These are phyloP conservation scores for Paracoccidioides brasiliensis DNA, from an alignment of 2,329 filamentous ascomycete genomes.

Conservation along the genomic window DNA sequence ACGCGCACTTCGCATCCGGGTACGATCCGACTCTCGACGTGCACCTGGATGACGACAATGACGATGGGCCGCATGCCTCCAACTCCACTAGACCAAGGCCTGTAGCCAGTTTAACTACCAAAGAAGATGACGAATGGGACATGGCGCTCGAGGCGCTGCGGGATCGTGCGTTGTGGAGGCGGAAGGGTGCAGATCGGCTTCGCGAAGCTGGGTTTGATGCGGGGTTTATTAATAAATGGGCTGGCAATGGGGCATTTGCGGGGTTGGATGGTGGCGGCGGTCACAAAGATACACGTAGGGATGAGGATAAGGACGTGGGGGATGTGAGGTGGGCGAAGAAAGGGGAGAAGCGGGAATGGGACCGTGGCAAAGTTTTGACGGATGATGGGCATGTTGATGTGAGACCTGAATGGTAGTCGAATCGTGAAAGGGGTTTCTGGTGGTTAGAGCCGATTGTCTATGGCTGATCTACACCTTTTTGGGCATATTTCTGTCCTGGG, in stretches of 20 bases:
- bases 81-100: slow-evolving; percentile 28
- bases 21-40: slow-evolving; percentile 43
- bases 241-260: slow-evolving; percentile 46
- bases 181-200: slow-evolving; percentile 62
- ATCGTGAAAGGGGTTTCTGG: neutral
- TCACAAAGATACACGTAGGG: slow-evolving; percentile 5
- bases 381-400: slow-evolving; percentile 41
- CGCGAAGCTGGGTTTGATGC: slow-evolving; percentile 67
- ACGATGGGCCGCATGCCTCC: slow-evolving; percentile 45
- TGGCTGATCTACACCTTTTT: neutral
- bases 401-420: slow-evolving; percentile 34
- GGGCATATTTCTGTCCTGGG: neutral
- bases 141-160: slow-evolving; percentile 63
- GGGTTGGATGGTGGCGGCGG: slow-evolving; percentile 16
- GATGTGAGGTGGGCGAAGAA: slow-evolving; percentile 60
- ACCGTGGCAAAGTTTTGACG: slow-evolving; percentile 48
- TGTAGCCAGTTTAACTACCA: slow-evolving; percentile 31
- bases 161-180: slow-evolving; percentile 66
- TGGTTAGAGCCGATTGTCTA: neutral
- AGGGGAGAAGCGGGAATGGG: slow-evolving; percentile 57
- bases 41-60: slow-evolving; percentile 28
- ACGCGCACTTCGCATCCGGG: slow-evolving; percentile 60
- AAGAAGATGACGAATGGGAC: slow-evolving; percentile 57
- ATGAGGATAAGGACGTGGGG: slow-evolving; percentile 46
- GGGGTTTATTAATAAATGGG: slow-evolving; percentile 59